Evolutionary conservation across 257 asterid genomes (phyloP).

Genomic region (Capsicum chinense): DNA sequence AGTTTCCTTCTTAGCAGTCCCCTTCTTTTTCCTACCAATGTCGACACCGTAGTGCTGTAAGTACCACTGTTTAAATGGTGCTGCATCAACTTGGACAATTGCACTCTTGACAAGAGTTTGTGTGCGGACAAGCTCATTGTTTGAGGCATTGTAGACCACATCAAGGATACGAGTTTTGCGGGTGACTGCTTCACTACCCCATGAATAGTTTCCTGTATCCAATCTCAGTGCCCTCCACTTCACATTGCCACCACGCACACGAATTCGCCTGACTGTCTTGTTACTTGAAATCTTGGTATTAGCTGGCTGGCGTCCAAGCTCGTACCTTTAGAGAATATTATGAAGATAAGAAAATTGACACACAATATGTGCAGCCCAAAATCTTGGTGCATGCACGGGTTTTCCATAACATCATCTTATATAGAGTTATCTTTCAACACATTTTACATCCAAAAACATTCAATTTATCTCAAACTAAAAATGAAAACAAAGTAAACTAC

Average conservation of each 20-base stretch:
- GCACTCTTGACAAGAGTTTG: conserved; percentile 77
- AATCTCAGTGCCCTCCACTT: conserved; percentile 51
- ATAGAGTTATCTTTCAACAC: neutral
- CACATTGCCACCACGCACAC: too few relatives aligned
- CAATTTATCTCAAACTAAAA: neutral
- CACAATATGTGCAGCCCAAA: neutral
- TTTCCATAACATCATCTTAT: neutral
- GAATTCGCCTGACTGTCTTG: too few relatives aligned
- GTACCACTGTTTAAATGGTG: conserved; percentile 85
- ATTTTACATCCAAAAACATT: neutral
- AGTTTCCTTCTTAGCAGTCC: conserved; percentile 63
- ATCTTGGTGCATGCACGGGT: neutral
- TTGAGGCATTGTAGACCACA: conserved; percentile 76
- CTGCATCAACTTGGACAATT: conserved; percentile 79
- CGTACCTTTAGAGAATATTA: conserved; percentile 52
- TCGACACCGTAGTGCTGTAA: conserved; percentile 84
- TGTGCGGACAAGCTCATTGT: conserved; percentile 77
- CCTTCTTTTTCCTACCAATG: conserved; percentile 79
- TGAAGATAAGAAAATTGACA: neutral
- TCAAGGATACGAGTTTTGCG: conserved; percentile 71
- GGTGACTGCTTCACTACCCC: conserved; percentile 79
- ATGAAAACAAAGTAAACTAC: neutral
- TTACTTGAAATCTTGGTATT: conserved; percentile 72
- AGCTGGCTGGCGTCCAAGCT: conserved; percentile 87
- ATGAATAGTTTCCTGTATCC: conserved; percentile 71